Evolutionary conservation across 768 basidiomycete genomes (phyloP).

Genomic region (Lanmaoa pseudosensibilis): DNA sequence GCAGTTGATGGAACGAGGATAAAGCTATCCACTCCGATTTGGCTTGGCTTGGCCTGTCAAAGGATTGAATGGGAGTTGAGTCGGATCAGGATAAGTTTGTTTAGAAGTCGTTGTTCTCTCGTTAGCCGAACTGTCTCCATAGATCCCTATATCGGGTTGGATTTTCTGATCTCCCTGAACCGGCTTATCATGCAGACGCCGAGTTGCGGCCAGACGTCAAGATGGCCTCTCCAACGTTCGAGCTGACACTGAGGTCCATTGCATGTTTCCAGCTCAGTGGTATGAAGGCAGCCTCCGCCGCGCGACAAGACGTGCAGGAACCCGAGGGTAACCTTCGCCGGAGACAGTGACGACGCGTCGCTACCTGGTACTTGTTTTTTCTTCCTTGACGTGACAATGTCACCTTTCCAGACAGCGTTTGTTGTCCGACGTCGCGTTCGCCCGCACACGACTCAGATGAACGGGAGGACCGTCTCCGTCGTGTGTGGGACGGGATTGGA

Average conservation of each 20-base stretch:
- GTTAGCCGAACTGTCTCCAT: conserved; percentile 5
- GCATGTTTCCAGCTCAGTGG: neutral
- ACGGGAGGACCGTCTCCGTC: neutral
- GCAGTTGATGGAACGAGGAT: neutral
- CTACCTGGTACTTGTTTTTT: neutral
- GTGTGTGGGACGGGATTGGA: neutral
- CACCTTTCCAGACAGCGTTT: neutral
- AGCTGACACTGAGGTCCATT: neutral
- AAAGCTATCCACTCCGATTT: conserved; percentile 8
- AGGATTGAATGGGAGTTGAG: neutral
- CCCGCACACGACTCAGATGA: neutral
- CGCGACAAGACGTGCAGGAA: neutral
- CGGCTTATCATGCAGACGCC: neutral
- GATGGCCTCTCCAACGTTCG: neutral
- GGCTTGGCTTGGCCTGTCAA: neutral
- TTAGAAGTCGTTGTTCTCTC: neutral
- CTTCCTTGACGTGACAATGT: neutral
- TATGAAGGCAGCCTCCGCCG: neutral
- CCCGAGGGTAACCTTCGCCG: neutral
- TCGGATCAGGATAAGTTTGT: conserved; percentile 1
- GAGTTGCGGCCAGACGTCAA: neutral
- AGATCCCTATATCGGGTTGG: neutral
- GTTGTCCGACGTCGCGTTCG: neutral
- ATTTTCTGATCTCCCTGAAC: neutral
- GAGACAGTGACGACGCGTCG: neutral